These are phyloP conservation scores for Epichloe elymi DNA, from an alignment of 2,329 filamentous ascomycete species.

Conservation along the genomic window DNA sequence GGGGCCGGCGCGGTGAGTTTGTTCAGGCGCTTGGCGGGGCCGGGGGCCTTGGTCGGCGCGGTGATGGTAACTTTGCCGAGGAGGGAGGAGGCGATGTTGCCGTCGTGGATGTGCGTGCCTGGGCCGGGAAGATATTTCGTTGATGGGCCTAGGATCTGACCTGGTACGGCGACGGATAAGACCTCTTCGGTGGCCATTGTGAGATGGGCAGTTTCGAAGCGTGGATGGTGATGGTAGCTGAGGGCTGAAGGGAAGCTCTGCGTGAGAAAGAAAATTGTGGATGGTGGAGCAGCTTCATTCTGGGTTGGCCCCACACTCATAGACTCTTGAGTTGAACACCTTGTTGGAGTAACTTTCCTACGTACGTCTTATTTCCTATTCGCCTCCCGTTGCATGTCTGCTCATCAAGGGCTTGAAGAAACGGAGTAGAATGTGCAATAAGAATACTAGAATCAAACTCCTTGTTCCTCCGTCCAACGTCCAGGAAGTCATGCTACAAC, in stretches of 20 bases:
- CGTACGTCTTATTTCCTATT: no score
- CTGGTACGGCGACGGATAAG: slow-evolving; percentile 59
- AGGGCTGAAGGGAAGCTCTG: neutral
- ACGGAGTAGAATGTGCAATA: no score
- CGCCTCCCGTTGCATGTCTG: no score
- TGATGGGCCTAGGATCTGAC: slow-evolving; percentile 60
- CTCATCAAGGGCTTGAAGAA: no score
- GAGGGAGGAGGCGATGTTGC: slow-evolving; percentile 69
- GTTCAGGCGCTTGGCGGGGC: slow-evolving; percentile 45
- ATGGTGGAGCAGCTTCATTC: neutral
- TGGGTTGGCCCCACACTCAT: neutral
- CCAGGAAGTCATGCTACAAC: no score
- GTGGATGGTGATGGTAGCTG: no score
- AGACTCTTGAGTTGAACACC: no score
- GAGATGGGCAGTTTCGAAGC: neutral
- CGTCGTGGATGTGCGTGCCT: slow-evolving; percentile 71
- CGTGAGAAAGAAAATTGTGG: neutral
- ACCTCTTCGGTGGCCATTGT: slow-evolving; percentile 22
- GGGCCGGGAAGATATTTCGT: slow-evolving; percentile 59
- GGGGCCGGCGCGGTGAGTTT: slow-evolving; percentile 37
- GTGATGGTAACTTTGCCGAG: slow-evolving; percentile 54
- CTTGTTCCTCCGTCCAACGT: no score
- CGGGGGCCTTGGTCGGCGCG: slow-evolving; percentile 31
- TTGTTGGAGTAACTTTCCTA: no score
- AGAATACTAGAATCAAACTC: no score